These are phyloP conservation scores for Apiospora hydei DNA, from an alignment of 2,329 filamentous ascomycete genomes.

Conservation along the genomic window DNA sequence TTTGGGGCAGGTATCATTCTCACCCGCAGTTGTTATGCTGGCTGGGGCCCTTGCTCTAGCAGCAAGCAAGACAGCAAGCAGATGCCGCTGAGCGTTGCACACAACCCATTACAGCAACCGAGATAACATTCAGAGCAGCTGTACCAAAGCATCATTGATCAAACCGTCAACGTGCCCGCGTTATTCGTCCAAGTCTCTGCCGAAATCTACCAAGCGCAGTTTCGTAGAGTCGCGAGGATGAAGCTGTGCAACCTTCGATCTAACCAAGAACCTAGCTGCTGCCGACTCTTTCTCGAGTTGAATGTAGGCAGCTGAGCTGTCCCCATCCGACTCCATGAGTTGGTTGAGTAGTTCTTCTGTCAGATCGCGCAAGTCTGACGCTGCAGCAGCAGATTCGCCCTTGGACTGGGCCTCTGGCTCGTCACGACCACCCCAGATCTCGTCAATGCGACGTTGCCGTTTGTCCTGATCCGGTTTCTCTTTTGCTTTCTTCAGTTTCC, in stretches of 20 bases:
- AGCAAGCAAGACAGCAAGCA: neutral
- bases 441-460: constrained; percentile 67
- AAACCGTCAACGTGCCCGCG: neutral
- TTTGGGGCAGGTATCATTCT: neutral
- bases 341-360: constrained; percentile 68
- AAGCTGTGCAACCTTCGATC: constrained; percentile 71
- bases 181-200: constrained; percentile 65
- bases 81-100: neutral
- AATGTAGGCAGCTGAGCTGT: constrained; percentile 65
- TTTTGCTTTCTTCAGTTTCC: constrained; percentile 60
- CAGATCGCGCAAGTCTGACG: constrained; percentile 64
- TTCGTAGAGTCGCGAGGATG: constrained; percentile 68
- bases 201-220: constrained; percentile 69
- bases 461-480: constrained; percentile 54
- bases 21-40: neutral
- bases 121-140: neutral
- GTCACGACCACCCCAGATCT: constrained; percentile 61
- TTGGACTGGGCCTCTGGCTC: constrained; percentile 37
- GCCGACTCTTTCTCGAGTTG: constrained; percentile 66
- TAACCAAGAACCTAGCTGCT: constrained; percentile 67
- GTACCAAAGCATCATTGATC: neutral
- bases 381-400: constrained; percentile 57
- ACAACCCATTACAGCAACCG: neutral
- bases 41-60: neutral
- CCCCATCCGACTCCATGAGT: constrained; percentile 60